Evolutionary conservation across 2,329 filamentous ascomycete species (phyloP), one percentile per base, ranked within the genome.

Genomic region (Penicillium fuscoglaucum): DNA sequence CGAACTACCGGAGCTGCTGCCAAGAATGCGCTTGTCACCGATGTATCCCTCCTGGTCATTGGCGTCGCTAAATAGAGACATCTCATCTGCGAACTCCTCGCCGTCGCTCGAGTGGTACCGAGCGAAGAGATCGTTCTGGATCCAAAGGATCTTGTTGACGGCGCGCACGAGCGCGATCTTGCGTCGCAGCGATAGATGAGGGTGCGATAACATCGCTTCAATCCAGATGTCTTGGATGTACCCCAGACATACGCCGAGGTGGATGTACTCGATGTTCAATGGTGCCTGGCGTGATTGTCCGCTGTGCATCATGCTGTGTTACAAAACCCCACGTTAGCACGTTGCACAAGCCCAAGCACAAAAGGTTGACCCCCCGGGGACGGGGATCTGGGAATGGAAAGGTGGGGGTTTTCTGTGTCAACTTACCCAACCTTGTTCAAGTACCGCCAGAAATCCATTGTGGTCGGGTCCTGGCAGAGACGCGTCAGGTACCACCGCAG

Each of bases 111-210:
- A 84, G 67, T 91, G 90, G 87, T 89, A 93, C 72, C 89, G 90
- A n/a, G 90, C 88, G 72, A 93, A 90, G 31, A 93, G 80, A 73
- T 93, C 90, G 70, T 93, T 93, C 75, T 93, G 90, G 65, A 93
- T 92, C 90, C 90, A 93, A 63, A 93, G 87, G 28, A 93, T 87
- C 73, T 95, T 93, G 61, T 86, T 86, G 24, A 93, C 79, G 0
- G 90, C 90, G 71, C 88, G 90, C 47, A 93, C 82, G 5, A 93
- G 82, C 24, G 84, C 87, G 19, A 89, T 87, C 77, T 93, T 93
- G 74, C 84, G 83, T 57, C 82, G 79, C 66, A 90, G 80, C 39
- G 83, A 80, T 39, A 95, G 79, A 3, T 83, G 83, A 1, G 89
- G 89, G 68, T 91, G 82, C 4, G 83, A 87, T 50, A 93, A 82